phyloP scores from a whole-genome alignment of 306 rosid species.

The Lathyrus oleraceus region DNA sequence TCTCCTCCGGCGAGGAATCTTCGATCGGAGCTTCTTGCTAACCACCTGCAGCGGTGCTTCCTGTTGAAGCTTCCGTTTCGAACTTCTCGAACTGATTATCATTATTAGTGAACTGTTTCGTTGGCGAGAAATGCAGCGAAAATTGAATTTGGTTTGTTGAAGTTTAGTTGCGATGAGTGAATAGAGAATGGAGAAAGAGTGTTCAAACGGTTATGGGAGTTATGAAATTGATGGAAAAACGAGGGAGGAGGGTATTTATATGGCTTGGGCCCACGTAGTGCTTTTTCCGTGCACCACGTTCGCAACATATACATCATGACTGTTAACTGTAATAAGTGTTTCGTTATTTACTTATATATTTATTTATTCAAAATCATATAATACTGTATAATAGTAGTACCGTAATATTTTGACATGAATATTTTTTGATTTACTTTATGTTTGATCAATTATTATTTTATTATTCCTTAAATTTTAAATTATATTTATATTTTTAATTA shows the following conservation, averaged over 20 bases:
- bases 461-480: too few relatives aligned
- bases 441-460: too few relatives aligned
- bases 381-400: too few relatives aligned
- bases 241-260: conserved; percentile 38
- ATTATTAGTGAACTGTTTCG: conserved; percentile 44
- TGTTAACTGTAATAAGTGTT: not conserved
- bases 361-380: too few relatives aligned
- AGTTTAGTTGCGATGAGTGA: conserved; percentile 8
- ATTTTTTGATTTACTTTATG: too few relatives aligned
- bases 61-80: conserved; percentile 48
- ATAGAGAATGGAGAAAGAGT: conserved; percentile 28
- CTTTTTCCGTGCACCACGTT: conserved; percentile 47
- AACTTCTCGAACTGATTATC: conserved; percentile 41
- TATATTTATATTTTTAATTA: too few relatives aligned
- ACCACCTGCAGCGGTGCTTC: conserved; percentile 26
- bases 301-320: not conserved
- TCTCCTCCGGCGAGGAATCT: conserved; percentile 61
- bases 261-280: conserved; percentile 45
- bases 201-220: conserved; percentile 56
- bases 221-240: conserved; percentile 27
- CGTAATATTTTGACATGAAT: too few relatives aligned
- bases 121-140: conserved; percentile 8
- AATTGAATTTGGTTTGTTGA: conserved; percentile 25
- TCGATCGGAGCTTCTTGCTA: conserved; percentile 73
- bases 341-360: too few relatives aligned